phyloP scores from a whole-genome alignment of 106 monocot species.

The Hemerocallis citrina region DNA sequence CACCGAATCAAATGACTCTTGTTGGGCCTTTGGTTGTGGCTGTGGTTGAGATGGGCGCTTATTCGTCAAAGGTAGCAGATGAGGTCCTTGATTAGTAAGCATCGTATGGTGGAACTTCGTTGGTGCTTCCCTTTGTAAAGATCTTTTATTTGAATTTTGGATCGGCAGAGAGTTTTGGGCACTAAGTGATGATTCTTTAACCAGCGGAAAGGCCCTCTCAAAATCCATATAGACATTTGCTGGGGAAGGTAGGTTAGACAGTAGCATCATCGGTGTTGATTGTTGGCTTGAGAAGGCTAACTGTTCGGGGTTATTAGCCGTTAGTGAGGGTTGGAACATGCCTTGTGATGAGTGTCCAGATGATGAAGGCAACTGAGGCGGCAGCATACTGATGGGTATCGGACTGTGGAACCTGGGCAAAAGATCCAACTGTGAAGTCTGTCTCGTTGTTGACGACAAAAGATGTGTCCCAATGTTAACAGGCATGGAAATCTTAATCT shows the following conservation, averaged over 20 bases:
- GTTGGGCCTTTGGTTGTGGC: conserved; percentile 22
- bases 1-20: conserved; percentile 52
- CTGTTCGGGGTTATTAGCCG: conserved; percentile 27
- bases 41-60: conserved; percentile 29
- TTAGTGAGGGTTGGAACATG: no score
- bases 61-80: conserved; percentile 22
- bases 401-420: conserved; percentile 15
- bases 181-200: conserved; percentile 4
- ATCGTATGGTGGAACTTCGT: conserved; percentile 24
- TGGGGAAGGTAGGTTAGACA: conserved; percentile 7
- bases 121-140: conserved; percentile 23
- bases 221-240: conserved; percentile 11
- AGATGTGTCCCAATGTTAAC: conserved; percentile 14
- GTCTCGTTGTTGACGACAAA: conserved; percentile 24
- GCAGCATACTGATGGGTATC: conserved; percentile 27
- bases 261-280: conserved; percentile 13
- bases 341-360: no score
- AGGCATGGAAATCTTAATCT: conserved; percentile 17
- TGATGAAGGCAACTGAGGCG: no score
- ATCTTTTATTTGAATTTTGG: conserved; percentile 22
- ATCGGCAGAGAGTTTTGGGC: conserved; percentile 9
- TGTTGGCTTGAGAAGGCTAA: conserved; percentile 18
- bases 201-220: no score
- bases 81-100: conserved; percentile 9
- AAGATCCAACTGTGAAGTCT: conserved; percentile 28